Evolutionary conservation across 768 basidiomycete genomes (phyloP), one percentile per base, ranked within the genome.

Genomic region (Terana coerulea): DNA sequence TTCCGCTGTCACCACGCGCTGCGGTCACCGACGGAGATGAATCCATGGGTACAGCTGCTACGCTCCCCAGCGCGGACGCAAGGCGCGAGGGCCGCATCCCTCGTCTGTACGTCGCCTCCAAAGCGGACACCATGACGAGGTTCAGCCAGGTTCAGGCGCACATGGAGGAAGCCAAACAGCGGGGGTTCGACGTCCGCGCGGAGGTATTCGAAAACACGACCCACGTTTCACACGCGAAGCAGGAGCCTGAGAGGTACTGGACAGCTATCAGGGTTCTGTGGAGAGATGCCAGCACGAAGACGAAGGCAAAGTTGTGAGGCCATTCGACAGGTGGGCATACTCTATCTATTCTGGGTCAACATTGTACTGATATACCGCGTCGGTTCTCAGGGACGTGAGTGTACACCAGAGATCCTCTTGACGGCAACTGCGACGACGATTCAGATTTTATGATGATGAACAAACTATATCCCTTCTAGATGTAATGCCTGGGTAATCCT

Each of bases 241-340:
- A 35, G 26, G 56, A 60, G 24, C 59, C 59, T 15, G 40, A 47
- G 33, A 44, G 59, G 33, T 60, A 60, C 36, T 60, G 56, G 59
- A 36, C 30, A 5, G 56, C 56, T 17, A 53, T 60, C 35, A 41
- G 48, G 34, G 35, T 30, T 3, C 47, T 55, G 39, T 60, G 56
- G 59, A 47, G 17, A 29, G 47, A 48, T n/a, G 51, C 57, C 1
- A 47, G 39, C 22, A 48, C 19, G 50, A 11, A 11, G 36, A n/a
- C n/a, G n/a, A n/a, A n/a, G n/a, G n/a, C n/a, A n/a, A n/a, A n/a
- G n/a, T n/a, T n/a, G n/a, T n/a, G n/a, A n/a, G n/a, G n/a, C n/a
- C n/a, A n/a, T n/a, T n/a, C n/a, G n/a, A n/a, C n/a, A n/a, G n/a
- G n/a, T n/a, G n/a, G n/a, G n/a, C n/a, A n/a, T n/a, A n/a, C n/a